A percentile compares a stretch with the other conserved stretches of the same genome.
phyloP scores from a whole-genome alignment of 306 rosid species.

The Corylus heterophylla region DNA sequence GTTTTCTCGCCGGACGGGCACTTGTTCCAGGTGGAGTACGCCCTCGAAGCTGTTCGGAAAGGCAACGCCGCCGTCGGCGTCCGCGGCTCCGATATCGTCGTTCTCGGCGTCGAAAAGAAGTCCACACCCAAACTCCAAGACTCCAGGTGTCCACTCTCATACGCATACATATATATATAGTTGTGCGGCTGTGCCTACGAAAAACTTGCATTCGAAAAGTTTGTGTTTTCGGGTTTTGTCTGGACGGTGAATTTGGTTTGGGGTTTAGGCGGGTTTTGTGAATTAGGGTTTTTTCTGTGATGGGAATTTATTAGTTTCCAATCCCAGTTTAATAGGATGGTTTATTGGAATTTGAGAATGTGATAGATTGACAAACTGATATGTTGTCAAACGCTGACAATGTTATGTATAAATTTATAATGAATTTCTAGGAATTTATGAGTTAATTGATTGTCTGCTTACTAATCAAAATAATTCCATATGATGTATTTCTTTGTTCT shows the following conservation, averaged over 20 bases:
- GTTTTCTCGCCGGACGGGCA: slow-evolving; percentile 62
- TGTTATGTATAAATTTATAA: too few relatives aligned
- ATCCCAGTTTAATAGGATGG: too few relatives aligned
- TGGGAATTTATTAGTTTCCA: neutral
- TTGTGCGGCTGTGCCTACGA: neutral
- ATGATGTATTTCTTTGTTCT: neutral
- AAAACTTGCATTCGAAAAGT: neutral
- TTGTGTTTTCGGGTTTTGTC: neutral
- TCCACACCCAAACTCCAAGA: slow-evolving; percentile 61
- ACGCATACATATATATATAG: neutral
- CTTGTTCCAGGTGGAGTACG: slow-evolving; percentile 58
- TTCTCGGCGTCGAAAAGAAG: slow-evolving; percentile 66
- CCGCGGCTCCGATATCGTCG: slow-evolving; percentile 54
- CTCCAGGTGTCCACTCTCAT: slow-evolving; percentile 37
- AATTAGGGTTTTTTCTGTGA: neutral
- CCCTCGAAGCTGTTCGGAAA: slow-evolving; percentile 63
- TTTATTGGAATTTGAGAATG: neutral
- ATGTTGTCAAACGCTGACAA: neutral
- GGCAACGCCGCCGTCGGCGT: slow-evolving; percentile 70
- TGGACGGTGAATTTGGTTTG: neutral
- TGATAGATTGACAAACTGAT: neutral
- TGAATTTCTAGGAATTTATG: too few relatives aligned
- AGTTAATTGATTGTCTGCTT: too few relatives aligned
- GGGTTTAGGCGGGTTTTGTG: neutral
- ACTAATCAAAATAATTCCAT: too few relatives aligned